phyloP scores from a whole-genome alignment of 2,329 filamentous ascomycete species.

The Magnaporthiopsis rhizophila region DNA sequence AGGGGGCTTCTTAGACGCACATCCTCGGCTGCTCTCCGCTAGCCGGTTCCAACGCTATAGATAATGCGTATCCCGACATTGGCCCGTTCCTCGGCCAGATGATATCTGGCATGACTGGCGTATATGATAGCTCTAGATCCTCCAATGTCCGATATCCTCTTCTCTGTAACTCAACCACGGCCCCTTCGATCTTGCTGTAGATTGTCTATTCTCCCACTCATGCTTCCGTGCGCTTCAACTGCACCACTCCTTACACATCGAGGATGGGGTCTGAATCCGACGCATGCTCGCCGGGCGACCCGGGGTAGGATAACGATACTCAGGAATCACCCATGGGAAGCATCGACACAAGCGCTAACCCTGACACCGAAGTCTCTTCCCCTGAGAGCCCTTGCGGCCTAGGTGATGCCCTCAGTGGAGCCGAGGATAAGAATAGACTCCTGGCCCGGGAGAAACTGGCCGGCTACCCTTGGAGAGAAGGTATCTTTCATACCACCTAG shows the following conservation, averaged over 20 bases:
- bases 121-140: background rate
- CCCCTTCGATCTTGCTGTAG: too few species aligned
- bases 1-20: too few species aligned
- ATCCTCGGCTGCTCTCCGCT: too few species aligned
- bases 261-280: background rate
- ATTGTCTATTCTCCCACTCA: background rate
- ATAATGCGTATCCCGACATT: too few species aligned
- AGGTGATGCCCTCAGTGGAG: conserved; percentile 13
- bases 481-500: conserved; percentile 20
- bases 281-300: background rate
- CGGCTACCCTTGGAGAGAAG: conserved; percentile 48
- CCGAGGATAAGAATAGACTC: conserved; percentile 21
- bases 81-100: background rate
- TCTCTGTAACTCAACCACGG: background rate
- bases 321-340: conserved; percentile 27
- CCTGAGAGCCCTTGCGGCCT: conserved; percentile 34
- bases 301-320: conserved; percentile 17
- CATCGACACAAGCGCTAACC: conserved; percentile 33
- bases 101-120: background rate
- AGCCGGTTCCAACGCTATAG: too few species aligned
- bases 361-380: conserved; percentile 41
- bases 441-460: conserved; percentile 41
- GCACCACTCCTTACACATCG: background rate
- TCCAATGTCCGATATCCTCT: background rate
- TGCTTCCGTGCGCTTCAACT: background rate